A percentile compares a stretch with the other conserved stretches of the same genome.
phyloP scores from a whole-genome alignment of 371 early-diverging fungal species.

The Mortierella sp. region DNA sequence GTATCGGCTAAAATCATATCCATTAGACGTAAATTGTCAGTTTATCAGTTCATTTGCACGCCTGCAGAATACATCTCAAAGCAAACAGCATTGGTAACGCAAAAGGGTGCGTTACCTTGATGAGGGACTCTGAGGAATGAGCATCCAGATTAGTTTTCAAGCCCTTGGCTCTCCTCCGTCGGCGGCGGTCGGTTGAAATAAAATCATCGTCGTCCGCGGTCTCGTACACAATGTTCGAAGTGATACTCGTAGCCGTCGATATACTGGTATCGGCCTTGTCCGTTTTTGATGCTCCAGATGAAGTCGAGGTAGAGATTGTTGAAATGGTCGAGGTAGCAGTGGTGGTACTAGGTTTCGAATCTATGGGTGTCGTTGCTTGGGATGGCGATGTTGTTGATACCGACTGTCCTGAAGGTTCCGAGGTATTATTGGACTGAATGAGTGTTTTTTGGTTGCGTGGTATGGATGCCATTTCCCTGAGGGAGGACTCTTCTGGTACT shows the following conservation, averaged over 20 bases:
- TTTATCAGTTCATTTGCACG: not conserved
- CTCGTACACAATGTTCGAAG: slow-evolving; percentile 18
- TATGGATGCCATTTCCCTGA: not conserved
- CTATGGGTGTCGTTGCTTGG: not conserved
- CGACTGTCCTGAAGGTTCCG: not conserved
- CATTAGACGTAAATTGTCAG: not conserved
- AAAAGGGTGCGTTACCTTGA: slow-evolving; percentile 24
- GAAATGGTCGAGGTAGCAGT: not conserved
- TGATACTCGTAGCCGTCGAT: not conserved
- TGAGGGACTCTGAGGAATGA: slow-evolving; percentile 29
- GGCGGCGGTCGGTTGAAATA: slow-evolving; percentile 43
- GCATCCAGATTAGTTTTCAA: slow-evolving; percentile 6
- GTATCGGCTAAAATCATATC: slow-evolving; percentile 6
- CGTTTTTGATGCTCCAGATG: not conserved
- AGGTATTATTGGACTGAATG: not conserved
- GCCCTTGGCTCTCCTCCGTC: slow-evolving; percentile 39
- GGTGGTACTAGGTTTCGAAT: not conserved
- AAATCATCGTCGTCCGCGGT: slow-evolving; percentile 45
- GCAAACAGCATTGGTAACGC: not conserved
- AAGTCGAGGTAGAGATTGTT: not conserved
- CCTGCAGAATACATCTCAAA: not conserved
- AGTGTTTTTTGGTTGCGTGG: not conserved
- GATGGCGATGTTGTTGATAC: not conserved
- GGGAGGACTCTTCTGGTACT: slow-evolving; percentile 8
- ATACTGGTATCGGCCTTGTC: not conserved